Conservation (phyloP, 176 grass and related monocot species). For the Phragmites australis region DNA sequence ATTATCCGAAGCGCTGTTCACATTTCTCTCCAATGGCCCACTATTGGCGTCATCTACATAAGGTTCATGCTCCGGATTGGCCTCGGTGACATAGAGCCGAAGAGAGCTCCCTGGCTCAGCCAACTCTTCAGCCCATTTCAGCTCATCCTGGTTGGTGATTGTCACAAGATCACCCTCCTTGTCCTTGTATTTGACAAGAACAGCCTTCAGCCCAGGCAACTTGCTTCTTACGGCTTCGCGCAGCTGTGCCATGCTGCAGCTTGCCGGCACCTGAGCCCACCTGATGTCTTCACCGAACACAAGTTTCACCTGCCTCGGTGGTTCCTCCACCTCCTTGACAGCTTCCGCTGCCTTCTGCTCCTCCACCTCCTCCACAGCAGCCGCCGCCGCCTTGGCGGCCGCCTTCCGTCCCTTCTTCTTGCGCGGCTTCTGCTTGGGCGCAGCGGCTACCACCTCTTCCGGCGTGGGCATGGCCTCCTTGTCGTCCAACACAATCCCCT, state of each 20-base stretch:
- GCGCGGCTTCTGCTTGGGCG: conserved; percentile 57
- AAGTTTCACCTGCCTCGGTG: conserved; percentile 67
- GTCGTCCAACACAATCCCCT: conserved; percentile 63
- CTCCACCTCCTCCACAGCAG: conserved; percentile 42
- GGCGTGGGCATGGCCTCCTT: conserved; percentile 50
- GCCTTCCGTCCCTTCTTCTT: conserved; percentile 57
- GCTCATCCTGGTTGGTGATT: conserved; percentile 80
- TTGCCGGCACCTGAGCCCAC: conserved; percentile 69
- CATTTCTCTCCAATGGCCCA: conserved; percentile 38
- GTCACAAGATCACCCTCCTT: conserved; percentile 93
- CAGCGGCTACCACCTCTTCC: conserved; percentile 57
- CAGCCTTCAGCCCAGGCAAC: conserved; percentile 68
- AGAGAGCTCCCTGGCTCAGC: conserved; percentile 62
- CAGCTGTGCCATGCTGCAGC: conserved; percentile 65
- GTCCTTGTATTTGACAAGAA: conserved; percentile 89
- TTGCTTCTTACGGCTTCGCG: conserved; percentile 65
- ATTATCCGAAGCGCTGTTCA: conserved; percentile 46
- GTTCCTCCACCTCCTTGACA: conserved; percentile 47
- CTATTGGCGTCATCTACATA: conserved; percentile 39
- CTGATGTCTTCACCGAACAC: conserved; percentile 92
- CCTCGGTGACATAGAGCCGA: conserved; percentile 70
- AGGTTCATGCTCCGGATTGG: conserved; percentile 67
- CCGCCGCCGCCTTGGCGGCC: not conserved
- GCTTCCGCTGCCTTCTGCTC: conserved; percentile 36
- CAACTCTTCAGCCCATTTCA: conserved; percentile 76